Evolutionary conservation across 768 basidiomycete species (phyloP).

Genomic region (Rhodotorula diobovata): DNA sequence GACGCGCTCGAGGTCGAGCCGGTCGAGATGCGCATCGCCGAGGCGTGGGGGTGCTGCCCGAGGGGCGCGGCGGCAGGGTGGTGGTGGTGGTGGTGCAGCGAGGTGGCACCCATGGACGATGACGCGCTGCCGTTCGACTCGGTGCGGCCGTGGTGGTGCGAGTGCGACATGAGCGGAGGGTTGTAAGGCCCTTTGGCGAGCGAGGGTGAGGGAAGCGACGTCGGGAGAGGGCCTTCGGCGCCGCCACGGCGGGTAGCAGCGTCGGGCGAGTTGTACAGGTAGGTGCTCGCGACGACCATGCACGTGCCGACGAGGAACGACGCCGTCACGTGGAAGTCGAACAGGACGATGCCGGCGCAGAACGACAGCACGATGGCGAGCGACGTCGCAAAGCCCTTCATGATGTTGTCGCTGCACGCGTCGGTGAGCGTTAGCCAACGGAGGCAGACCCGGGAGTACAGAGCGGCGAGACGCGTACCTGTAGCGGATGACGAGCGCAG

Average conservation of each 20-base stretch:
- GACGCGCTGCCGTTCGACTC: neutral
- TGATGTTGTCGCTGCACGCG: conserved; percentile 40
- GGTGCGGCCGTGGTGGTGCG: neutral
- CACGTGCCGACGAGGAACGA: conserved; percentile 78
- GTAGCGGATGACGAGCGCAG: conserved; percentile 90
- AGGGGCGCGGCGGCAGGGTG: too few species aligned
- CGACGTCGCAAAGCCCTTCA: conserved; percentile 81
- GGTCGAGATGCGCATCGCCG: neutral
- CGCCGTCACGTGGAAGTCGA: conserved; percentile 79
- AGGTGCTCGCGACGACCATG: conserved; percentile 80
- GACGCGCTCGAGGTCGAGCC: neutral
- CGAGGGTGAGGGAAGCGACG: conserved; percentile 9
- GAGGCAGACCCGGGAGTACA: neutral
- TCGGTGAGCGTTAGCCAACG: neutral
- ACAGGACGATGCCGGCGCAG: conserved; percentile 81
- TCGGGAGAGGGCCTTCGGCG: neutral
- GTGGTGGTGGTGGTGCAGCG: neutral
- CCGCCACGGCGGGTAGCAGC: conserved; percentile 30
- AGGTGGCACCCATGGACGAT: neutral
- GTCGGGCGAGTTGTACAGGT: conserved; percentile 77
- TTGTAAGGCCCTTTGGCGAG: conserved; percentile 5
- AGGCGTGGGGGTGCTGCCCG: neutral
- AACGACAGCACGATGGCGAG: conserved; percentile 92
- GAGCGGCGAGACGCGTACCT: conserved; percentile 54
- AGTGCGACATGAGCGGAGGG: neutral